A percentile compares a stretch with the other conserved stretches of the same genome.
Evolutionary conservation across 2,329 filamentous ascomycete genomes (phyloP).

Genomic region (Aspergillus calidoustus): DNA sequence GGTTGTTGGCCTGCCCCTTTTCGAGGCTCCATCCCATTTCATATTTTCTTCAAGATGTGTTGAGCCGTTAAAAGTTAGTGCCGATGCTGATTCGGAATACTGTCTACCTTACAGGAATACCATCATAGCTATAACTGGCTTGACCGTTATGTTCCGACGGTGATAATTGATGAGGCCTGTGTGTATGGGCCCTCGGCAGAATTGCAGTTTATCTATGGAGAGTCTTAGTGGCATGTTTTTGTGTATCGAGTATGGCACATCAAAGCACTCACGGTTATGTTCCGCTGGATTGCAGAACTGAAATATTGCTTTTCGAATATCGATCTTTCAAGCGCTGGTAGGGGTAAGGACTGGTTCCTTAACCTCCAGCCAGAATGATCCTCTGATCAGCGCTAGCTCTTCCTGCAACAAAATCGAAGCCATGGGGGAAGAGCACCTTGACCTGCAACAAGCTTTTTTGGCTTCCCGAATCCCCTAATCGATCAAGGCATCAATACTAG

Average conservation of each 20-base stretch:
- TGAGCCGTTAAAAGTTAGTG: not conserved
- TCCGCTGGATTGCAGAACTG: conserved; percentile 4
- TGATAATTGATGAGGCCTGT: not conserved
- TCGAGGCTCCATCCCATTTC: not conserved
- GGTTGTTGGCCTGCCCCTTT: conserved; percentile 1
- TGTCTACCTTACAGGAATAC: not conserved
- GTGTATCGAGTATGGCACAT: not conserved
- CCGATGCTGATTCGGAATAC: conserved; percentile 4
- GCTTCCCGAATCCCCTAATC: conserved; percentile 4
- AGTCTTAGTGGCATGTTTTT: not conserved
- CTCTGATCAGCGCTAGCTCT: not conserved
- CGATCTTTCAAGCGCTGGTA: conserved; percentile 1
- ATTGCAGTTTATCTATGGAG: conserved; percentile 1
- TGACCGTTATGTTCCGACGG: not conserved
- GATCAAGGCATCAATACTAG: not conserved
- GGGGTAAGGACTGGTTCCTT: conserved; percentile 5
- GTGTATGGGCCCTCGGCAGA: conserved; percentile 1
- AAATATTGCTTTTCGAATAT: not conserved
- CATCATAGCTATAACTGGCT: not conserved
- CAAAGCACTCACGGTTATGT: conserved; percentile 4
- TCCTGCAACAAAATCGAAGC: not conserved
- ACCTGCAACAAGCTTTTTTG: not conserved
- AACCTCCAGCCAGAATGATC: conserved; percentile 4
- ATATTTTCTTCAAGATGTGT: not conserved
- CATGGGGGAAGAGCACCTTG: not conserved